Conservation (phyloP, 116 monocot species). For the Cymodocea nodosa region DNA sequence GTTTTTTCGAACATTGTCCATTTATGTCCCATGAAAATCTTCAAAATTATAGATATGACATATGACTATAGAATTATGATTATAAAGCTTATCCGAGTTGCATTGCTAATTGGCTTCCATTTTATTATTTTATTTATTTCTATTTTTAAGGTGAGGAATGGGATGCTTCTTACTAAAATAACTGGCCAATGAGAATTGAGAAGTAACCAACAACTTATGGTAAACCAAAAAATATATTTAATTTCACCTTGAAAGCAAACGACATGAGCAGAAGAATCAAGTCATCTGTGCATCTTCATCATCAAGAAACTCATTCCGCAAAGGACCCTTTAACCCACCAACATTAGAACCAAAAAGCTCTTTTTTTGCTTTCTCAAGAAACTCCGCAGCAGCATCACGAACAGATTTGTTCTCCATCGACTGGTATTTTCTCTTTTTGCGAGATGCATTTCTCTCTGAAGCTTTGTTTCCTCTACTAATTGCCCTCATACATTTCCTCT, state of each 20-base stretch:
- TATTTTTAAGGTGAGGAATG: too few relatives aligned
- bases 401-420: conserved; percentile 26
- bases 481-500: conserved; percentile 46
- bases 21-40: too few relatives aligned
- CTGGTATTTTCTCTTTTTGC: conserved; percentile 55
- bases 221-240: too few relatives aligned
- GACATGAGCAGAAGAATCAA: neutral
- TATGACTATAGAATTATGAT: too few relatives aligned
- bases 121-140: too few relatives aligned
- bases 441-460: conserved; percentile 16
- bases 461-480: conserved; percentile 36
- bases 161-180: too few relatives aligned
- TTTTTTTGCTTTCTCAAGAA: conserved; percentile 74
- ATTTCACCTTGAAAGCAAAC: neutral
- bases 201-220: too few relatives aligned
- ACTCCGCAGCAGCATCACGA: conserved; percentile 63
- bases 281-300: conserved; percentile 16
- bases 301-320: conserved; percentile 20
- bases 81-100: too few relatives aligned
- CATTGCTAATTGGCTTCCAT: too few relatives aligned
- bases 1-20: too few relatives aligned
- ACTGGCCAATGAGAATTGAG: too few relatives aligned
- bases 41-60: too few relatives aligned
- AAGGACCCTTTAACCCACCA: conserved; percentile 53
- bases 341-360: conserved; percentile 46